Conservation (phyloP, 2,329 filamentous ascomycete species). For the Didymellaceae sp. region DNA sequence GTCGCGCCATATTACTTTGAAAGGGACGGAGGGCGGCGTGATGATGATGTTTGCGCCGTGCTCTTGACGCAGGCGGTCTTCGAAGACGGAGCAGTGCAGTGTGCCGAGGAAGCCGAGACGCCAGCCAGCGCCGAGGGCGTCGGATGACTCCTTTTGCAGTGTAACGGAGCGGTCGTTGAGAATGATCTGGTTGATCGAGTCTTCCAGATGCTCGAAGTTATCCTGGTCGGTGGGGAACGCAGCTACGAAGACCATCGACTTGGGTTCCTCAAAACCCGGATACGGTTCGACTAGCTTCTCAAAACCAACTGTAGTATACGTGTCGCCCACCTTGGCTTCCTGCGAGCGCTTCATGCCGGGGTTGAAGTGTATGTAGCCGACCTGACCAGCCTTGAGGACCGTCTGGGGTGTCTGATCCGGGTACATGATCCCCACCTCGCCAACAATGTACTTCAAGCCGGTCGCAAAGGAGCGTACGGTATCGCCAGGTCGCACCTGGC, state of each 20-base stretch:
- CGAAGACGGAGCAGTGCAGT: conserved; percentile 97
- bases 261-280: conserved; percentile 94
- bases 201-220: conserved; percentile 85
- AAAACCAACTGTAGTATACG: conserved; percentile 81
- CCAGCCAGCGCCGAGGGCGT: conserved; percentile 93
- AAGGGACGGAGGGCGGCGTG: conserved; percentile 92
- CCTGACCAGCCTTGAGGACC: conserved; percentile 84
- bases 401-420: conserved; percentile 84
- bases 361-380: conserved; percentile 97
- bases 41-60: conserved; percentile 96
- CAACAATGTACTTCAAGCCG: conserved; percentile 86
- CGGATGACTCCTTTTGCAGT: conserved; percentile 90
- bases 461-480: conserved; percentile 88
- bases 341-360: conserved; percentile 97
- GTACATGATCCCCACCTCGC: conserved; percentile 97
- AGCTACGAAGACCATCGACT: conserved; percentile 98
- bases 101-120: conserved; percentile 95
- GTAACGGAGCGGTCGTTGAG: conserved; percentile 96
- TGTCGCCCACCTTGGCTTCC: conserved; percentile 95
- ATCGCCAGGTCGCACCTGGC: conserved; percentile 81
- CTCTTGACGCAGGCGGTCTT: conserved; percentile 91
- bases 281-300: conserved; percentile 80
- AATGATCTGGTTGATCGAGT: conserved; percentile 91
- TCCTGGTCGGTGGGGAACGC: conserved; percentile 92
- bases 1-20: conserved; percentile 79